phyloP scores from a whole-genome alignment of 352 stramenopile genomes.

The Globisporangium yorkense region DNA sequence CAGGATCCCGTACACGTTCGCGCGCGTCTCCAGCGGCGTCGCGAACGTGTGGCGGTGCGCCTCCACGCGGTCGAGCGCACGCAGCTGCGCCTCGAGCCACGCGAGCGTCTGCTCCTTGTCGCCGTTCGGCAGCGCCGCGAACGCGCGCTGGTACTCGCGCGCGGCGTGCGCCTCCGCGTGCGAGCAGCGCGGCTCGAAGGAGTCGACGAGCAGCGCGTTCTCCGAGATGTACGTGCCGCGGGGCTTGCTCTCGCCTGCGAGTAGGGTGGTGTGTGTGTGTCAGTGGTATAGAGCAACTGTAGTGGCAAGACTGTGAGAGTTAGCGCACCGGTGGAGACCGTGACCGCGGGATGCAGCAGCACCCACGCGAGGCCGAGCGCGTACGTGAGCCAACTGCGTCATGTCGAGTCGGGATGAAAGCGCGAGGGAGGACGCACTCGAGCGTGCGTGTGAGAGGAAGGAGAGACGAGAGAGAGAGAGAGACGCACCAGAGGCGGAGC shows the following conservation, averaged over 20 bases:
- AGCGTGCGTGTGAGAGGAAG: too few species aligned
- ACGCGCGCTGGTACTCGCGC: conserved; percentile 25
- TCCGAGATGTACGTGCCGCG: conserved; percentile 86
- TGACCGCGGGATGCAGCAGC: conserved; percentile 66
- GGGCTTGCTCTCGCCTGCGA: conserved; percentile 65
- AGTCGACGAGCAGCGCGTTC: conserved; percentile 82
- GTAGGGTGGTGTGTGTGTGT: neutral
- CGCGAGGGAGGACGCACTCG: too few species aligned
- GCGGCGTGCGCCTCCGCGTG: conserved; percentile 22
- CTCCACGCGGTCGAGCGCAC: conserved; percentile 48
- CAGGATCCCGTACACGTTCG: conserved; percentile 80
- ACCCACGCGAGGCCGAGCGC: conserved; percentile 70
- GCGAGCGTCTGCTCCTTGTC: conserved; percentile 43
- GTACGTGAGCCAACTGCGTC: conserved; percentile 58
- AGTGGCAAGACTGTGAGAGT: neutral
- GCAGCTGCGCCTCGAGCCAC: conserved; percentile 58
- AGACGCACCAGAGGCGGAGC: conserved; percentile 11
- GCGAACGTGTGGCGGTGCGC: conserved; percentile 49
- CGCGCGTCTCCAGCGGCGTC: conserved; percentile 17
- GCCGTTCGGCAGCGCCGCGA: conserved; percentile 26
- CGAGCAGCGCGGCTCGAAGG: conserved; percentile 43
- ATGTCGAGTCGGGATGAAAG: neutral
- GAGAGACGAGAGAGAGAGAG: neutral
- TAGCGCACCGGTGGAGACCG: conserved; percentile 65
- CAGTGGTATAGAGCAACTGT: neutral